Evolutionary conservation across 2,329 filamentous ascomycete genomes (phyloP), one percentile per base, ranked within the genome.

Genomic region (Cercospora sp.): DNA sequence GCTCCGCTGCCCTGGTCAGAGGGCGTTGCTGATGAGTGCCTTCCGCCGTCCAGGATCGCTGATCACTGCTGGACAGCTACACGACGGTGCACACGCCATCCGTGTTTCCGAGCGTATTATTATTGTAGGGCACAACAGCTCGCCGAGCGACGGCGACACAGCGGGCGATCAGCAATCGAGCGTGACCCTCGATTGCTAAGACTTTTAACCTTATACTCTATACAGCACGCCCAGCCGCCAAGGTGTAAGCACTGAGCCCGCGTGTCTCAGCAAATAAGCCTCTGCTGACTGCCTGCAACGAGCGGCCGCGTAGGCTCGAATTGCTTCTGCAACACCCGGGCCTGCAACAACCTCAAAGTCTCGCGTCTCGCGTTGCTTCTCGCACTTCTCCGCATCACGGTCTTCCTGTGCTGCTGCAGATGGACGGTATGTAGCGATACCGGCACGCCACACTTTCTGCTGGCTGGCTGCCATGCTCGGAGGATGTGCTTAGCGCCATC

Each of bases 201-300:
- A 64, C 51, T 59, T 58, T 59, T 36, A 64, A 64, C 62, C 62
- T 64, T 64, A 64, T 64, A 58, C 62, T 64, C 36, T 59, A 64
- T 58, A 26, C 61, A 16, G 16, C 26, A 23, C 12, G 42, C 57
- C 53, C 63, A 51, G 42, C 36, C 55, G 55, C 53, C 42, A 60
- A 48, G 45, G 39, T 18, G 36, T 18, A 16, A 36, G 51, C 31
- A 39, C 36, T 16, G 36, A n/a, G 36, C 36, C 36, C 36, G n/a
- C 20, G 18, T 51, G 45, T 51, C 45, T 51, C n/a, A 51, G 18
- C 45, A 51, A 51, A 23, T 20, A 51, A 51, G 45, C 45, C 45
- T 51, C 45, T 62, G 36, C 28, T 51, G 20, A 58, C 48, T n/a
- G 18, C 28, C 31, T 28, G 61, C 42, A 28, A 55, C n/a, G 42